phyloP scores from a whole-genome alignment of 2,329 filamentous ascomycete genomes.

The Fusarium citri region DNA sequence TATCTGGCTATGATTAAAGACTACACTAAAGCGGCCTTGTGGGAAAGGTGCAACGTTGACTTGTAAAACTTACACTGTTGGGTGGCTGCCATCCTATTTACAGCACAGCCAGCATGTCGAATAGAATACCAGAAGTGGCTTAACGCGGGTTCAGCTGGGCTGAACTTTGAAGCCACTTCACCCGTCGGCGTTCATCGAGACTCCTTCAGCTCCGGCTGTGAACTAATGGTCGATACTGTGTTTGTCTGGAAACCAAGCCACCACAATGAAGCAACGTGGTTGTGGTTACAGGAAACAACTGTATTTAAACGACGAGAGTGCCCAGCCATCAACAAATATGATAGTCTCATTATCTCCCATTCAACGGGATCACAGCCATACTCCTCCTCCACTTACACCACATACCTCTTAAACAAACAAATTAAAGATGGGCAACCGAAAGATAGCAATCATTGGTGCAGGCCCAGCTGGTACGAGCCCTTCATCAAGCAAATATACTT shows the following conservation, averaged over 20 bases:
- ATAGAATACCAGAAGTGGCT: background rate
- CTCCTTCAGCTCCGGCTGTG: constrained; percentile 14
- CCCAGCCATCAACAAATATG: background rate
- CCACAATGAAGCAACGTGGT: background rate
- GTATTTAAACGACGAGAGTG: constrained; percentile 20
- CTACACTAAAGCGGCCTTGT: background rate
- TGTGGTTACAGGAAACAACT: background rate
- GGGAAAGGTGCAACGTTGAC: constrained; percentile 17
- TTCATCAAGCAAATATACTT: background rate
- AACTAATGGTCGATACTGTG: background rate
- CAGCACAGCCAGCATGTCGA: background rate
- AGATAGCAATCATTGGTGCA: constrained; percentile 46
- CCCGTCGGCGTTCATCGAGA: constrained; percentile 23
- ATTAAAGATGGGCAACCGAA: constrained; percentile 36
- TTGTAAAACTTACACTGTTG: background rate
- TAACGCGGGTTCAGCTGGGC: constrained; percentile 9
- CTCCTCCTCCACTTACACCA: background rate
- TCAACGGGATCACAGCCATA: background rate
- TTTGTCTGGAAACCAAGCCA: background rate
- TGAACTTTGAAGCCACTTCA: constrained; percentile 25
- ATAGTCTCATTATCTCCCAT: background rate
- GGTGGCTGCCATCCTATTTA: background rate
- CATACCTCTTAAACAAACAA: background rate
- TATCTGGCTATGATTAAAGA: background rate
- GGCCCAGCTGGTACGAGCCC: constrained; percentile 45